Evolutionary conservation across 2,329 filamentous ascomycete genomes (phyloP).

Genomic region (Colletotrichum tofieldiae): DNA sequence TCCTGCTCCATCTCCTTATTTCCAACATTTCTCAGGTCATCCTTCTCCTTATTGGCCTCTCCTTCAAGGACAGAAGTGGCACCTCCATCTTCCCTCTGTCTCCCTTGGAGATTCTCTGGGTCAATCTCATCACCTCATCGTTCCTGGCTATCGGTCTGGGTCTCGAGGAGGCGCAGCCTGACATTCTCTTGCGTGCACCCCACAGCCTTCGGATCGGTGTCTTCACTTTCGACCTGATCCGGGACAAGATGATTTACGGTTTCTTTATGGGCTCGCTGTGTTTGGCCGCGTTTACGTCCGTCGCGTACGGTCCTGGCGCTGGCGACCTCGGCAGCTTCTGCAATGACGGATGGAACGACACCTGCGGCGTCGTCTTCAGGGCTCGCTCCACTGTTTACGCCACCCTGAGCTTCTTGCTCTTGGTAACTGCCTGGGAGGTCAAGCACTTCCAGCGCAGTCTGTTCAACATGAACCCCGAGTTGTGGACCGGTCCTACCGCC

Average conservation of each 20-base stretch:
- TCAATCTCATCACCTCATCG: constrained; percentile 81
- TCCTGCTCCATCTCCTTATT: constrained; percentile 76
- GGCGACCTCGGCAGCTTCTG: constrained; percentile 69
- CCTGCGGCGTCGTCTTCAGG: constrained; percentile 73
- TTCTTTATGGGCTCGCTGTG: constrained; percentile 75
- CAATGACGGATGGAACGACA: constrained; percentile 67
- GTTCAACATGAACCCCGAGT: constrained; percentile 75
- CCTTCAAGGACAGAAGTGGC: constrained; percentile 73
- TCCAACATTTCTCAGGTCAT: constrained; percentile 81
- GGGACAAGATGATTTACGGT: constrained; percentile 78
- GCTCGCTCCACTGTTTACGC: constrained; percentile 80
- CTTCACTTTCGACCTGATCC: constrained; percentile 76
- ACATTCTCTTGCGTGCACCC: constrained; percentile 78
- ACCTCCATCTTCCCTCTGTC: constrained; percentile 80
- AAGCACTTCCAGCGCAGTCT: constrained; percentile 79
- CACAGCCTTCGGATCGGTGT: constrained; percentile 73
- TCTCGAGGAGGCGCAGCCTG: constrained; percentile 77
- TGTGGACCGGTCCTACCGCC: constrained; percentile 64
- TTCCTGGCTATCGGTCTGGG: constrained; percentile 81
- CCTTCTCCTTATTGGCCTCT: constrained; percentile 77
- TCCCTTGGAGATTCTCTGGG: constrained; percentile 83
- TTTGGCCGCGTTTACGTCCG: constrained; percentile 72
- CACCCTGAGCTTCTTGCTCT: constrained; percentile 76
- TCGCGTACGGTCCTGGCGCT: constrained; percentile 69
- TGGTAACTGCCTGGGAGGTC: constrained; percentile 82